Conservation (phyloP, 805 yeast species). For the Wickerhamomyces chambardii region DNA sequence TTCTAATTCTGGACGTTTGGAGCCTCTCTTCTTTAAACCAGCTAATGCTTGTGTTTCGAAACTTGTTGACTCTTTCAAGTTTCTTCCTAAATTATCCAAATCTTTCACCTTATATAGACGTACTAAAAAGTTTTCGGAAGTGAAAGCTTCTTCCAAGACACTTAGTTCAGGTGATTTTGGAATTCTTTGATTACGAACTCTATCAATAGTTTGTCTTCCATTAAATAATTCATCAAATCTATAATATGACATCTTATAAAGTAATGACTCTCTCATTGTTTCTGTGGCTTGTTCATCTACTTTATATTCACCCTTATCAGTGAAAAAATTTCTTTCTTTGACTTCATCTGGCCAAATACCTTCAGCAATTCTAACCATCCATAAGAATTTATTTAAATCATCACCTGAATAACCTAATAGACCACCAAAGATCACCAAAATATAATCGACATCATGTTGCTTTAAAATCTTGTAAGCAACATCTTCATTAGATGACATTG, state of each 20-base stretch:
- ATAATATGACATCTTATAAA: slow-evolving; percentile 94
- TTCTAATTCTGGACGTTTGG: slow-evolving; percentile 46
- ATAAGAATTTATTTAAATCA: slow-evolving; percentile 90
- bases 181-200: slow-evolving; percentile 82
- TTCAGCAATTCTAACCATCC: slow-evolving; percentile 99
- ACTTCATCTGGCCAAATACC: slow-evolving; percentile 99
- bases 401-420: slow-evolving; percentile 90
- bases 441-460: slow-evolving; percentile 92
- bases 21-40: slow-evolving; percentile 26
- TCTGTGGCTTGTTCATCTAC: slow-evolving; percentile 76
- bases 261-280: slow-evolving; percentile 80
- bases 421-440: slow-evolving; percentile 91
- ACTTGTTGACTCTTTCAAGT: slow-evolving; percentile 45
- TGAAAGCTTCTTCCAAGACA: slow-evolving; percentile 87
- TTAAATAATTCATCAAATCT: slow-evolving; percentile 69
- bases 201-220: slow-evolving; percentile 55
- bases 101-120: slow-evolving; percentile 90
- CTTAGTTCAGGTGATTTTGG: slow-evolving; percentile 51
- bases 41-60: slow-evolving; percentile 33
- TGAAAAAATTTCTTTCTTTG: slow-evolving; percentile 76
- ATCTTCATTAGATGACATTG: slow-evolving; percentile 87
- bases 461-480: slow-evolving; percentile 81
- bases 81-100: slow-evolving; percentile 80
- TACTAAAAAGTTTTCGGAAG: slow-evolving; percentile 95
- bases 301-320: slow-evolving; percentile 78